phyloP scores from a whole-genome alignment of 345 rosid genomes.

The Anacardium occidentale region DNA sequence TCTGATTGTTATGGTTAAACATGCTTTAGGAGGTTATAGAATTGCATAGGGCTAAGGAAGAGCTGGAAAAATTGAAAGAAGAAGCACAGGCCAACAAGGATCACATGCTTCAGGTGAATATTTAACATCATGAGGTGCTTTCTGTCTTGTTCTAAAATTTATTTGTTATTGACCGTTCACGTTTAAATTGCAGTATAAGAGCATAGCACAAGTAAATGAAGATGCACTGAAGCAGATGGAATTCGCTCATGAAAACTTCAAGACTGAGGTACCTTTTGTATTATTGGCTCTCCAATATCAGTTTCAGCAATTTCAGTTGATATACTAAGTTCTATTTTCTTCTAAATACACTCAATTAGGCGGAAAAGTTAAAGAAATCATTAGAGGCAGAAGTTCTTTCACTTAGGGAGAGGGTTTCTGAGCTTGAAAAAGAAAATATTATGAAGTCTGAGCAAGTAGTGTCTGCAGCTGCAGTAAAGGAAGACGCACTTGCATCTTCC shows the following conservation, averaged over 20 bases:
- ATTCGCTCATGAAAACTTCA: conserved; percentile 74
- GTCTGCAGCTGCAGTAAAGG: conserved; percentile 60
- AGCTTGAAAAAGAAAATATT: conserved; percentile 66
- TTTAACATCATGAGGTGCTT: conserved; percentile 11
- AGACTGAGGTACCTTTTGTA: conserved; percentile 55
- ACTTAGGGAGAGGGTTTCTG: conserved; percentile 66
- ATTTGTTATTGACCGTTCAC: conserved; percentile 19
- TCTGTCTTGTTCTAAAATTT: not conserved
- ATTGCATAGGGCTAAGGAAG: conserved; percentile 59
- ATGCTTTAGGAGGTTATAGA: conserved; percentile 47
- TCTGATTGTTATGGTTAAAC: conserved; percentile 20
- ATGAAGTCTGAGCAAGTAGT: conserved; percentile 69
- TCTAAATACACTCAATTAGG: conserved; percentile 36
- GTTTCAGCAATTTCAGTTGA: not conserved
- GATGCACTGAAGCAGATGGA: conserved; percentile 92
- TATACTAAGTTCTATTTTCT: not conserved
- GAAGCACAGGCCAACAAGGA: conserved; percentile 77
- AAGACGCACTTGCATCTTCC: conserved; percentile 66
- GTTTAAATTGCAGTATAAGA: conserved; percentile 67
- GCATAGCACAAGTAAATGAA: conserved; percentile 92
- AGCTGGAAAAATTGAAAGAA: conserved; percentile 63
- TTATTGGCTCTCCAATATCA: conserved; percentile 12
- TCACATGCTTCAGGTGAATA: conserved; percentile 90
- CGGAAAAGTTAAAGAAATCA: conserved; percentile 63
- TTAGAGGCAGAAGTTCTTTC: conserved; percentile 69